Evolutionary conservation across 371 early-diverging fungal genomes (phyloP).

Genomic region (Syncephalis fuscata): DNA sequence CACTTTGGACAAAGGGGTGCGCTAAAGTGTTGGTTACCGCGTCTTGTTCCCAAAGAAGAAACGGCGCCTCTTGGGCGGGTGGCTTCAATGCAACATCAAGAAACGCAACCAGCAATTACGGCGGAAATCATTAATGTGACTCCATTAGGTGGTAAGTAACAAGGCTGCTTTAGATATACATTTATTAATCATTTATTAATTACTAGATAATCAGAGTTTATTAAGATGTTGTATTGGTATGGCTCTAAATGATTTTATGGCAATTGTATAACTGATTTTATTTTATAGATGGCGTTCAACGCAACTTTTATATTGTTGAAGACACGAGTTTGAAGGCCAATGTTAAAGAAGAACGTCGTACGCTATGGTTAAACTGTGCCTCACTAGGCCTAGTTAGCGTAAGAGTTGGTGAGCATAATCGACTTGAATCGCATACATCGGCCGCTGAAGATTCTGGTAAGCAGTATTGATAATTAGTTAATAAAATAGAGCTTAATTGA

Average conservation of each 20-base stretch:
- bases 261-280: no score
- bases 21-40: no score
- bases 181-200: constrained; percentile 20
- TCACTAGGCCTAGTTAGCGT: background rate
- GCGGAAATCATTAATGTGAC: background rate
- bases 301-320: no score
- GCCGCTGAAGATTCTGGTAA: constrained; percentile 4
- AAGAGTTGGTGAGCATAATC: background rate
- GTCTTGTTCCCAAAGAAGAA: no score
- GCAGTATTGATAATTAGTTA: background rate
- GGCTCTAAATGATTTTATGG: no score
- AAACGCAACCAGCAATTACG: background rate
- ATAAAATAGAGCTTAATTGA: background rate
- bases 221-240: no score
- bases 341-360: no score
- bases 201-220: constrained; percentile 10
- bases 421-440: background rate
- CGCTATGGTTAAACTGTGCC: no score
- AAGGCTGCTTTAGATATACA: background rate
- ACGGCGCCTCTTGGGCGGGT: no score
- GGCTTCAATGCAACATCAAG: constrained; percentile 14
- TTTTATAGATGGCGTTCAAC: no score
- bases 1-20: no score
- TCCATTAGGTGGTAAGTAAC: background rate
- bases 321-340: no score